Evolutionary conservation across 192 early-diverging fungal genomes (phyloP).

Genomic region (Spizellomyces punctatus): DNA sequence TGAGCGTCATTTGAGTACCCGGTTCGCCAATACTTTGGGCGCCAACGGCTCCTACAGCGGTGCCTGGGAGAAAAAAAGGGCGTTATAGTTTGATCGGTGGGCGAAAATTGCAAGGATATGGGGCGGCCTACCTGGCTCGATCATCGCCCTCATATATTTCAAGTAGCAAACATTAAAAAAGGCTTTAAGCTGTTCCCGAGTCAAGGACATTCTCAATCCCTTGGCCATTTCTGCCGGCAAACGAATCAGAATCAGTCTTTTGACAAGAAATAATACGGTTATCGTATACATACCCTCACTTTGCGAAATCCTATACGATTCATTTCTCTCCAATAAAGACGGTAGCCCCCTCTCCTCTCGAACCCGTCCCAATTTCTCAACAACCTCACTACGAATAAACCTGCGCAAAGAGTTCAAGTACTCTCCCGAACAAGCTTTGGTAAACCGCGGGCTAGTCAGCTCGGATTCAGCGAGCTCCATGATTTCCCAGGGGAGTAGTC

Average conservation of each 20-base stretch:
- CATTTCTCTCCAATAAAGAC: constrained; percentile 1
- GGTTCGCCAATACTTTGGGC: constrained; percentile 98
- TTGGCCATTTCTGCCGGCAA: too few species aligned
- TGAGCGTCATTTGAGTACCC: constrained; percentile 99
- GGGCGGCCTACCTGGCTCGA: constrained; percentile 77
- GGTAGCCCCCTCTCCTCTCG: constrained; percentile 55
- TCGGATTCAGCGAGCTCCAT: constrained; percentile 49
- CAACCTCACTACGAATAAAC: constrained; percentile 57
- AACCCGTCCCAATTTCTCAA: constrained; percentile 56
- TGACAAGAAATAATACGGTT: too few species aligned
- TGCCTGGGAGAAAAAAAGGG: constrained; percentile 32
- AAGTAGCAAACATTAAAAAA: constrained; percentile 78
- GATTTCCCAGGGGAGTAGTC: constrained; percentile 70
- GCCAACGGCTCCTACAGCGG: constrained; percentile 95
- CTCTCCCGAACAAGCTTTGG: constrained; percentile 53
- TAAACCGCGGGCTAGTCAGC: constrained; percentile 53
- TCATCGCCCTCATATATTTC: constrained; percentile 88
- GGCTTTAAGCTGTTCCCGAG: constrained; percentile 66
- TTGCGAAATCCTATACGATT: background rate
- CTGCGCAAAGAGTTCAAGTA: constrained; percentile 65
- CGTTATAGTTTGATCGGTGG: background rate
- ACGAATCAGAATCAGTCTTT: too few species aligned
- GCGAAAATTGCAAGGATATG: background rate
- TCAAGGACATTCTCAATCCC: constrained; percentile 58
- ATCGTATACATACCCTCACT: background rate